Conservation (phyloP, 2,329 filamentous ascomycete genomes). For the Neopestalotiopsis rosae region DNA sequence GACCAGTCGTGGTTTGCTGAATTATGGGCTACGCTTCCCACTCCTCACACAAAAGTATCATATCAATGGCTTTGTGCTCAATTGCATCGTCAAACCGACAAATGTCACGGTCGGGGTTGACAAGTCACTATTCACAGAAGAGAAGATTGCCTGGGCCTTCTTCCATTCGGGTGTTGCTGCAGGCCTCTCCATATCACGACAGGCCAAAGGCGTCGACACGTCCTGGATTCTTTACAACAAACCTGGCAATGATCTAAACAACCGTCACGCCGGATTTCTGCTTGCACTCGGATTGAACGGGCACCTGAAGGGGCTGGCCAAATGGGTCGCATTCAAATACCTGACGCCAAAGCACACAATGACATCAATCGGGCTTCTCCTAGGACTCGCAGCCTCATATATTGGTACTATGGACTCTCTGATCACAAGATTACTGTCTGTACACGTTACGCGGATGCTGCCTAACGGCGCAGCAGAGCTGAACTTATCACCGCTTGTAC, state of each 20-base stretch:
- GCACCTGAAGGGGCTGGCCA: slow-evolving; percentile 90
- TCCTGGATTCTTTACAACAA: slow-evolving; percentile 99
- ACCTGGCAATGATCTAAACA: slow-evolving; percentile 82
- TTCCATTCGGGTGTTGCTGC: slow-evolving; percentile 97
- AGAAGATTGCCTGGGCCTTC: slow-evolving; percentile 98
- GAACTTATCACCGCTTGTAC: slow-evolving; percentile 89
- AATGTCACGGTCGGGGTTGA: slow-evolving; percentile 95
- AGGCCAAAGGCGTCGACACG: slow-evolving; percentile 93
- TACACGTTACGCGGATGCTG: slow-evolving; percentile 94
- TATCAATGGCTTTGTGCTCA: slow-evolving; percentile 88
- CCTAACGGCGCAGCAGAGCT: slow-evolving; percentile 91
- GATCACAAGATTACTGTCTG: slow-evolving; percentile 89
- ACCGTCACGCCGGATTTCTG: slow-evolving; percentile 94
- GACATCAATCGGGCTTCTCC: slow-evolving; percentile 94
- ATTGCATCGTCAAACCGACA: slow-evolving; percentile 88
- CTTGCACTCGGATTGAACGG: slow-evolving; percentile 92
- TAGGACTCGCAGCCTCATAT: slow-evolving; percentile 92
- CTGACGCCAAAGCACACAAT: slow-evolving; percentile 99
- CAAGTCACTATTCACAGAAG: slow-evolving; percentile 84
- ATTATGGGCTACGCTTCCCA: slow-evolving; percentile 86
- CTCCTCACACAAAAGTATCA: slow-evolving; percentile 91
- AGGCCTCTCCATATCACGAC: slow-evolving; percentile 86
- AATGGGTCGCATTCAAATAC: slow-evolving; percentile 99
- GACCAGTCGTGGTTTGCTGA: slow-evolving; percentile 83
- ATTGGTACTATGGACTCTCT: slow-evolving; percentile 97